Conservation (phyloP, 345 rosid genomes). For the Combretum micranthum region DNA sequence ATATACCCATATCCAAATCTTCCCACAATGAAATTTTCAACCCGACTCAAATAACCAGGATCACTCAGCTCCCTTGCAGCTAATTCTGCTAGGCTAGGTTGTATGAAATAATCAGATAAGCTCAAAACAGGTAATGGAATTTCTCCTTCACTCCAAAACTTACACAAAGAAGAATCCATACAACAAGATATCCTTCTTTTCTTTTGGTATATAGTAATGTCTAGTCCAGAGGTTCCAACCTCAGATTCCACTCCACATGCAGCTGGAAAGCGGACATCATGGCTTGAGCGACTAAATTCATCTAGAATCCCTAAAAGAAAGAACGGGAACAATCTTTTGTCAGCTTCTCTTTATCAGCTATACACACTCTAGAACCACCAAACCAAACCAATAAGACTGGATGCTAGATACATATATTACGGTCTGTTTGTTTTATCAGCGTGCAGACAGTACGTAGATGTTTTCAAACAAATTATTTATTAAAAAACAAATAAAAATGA, state of each 20-base stretch:
- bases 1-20: constrained; percentile 70
- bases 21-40: constrained; percentile 67
- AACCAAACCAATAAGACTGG: not conserved
- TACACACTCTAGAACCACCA: not conserved
- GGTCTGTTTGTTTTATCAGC: too few species aligned
- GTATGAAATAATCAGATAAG: constrained; percentile 51
- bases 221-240: constrained; percentile 10
- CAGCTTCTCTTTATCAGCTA: not conserved
- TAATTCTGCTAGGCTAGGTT: constrained; percentile 59
- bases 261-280: constrained; percentile 1
- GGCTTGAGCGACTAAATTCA: not conserved
- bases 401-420: too few species aligned
- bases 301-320: constrained; percentile 5
- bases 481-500: too few species aligned
- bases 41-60: constrained; percentile 68
- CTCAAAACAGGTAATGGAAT: constrained; percentile 45
- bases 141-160: constrained; percentile 21
- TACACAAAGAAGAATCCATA: constrained; percentile 7
- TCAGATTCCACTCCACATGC: constrained; percentile 12
- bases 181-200: constrained; percentile 37
- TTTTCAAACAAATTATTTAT: too few species aligned
- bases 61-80: constrained; percentile 35
- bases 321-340: not conserved
- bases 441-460: too few species aligned
- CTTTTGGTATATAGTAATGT: constrained; percentile 21